phyloP scores from a whole-genome alignment of 768 basidiomycete genomes.

The Atractiella rhizophila region DNA sequence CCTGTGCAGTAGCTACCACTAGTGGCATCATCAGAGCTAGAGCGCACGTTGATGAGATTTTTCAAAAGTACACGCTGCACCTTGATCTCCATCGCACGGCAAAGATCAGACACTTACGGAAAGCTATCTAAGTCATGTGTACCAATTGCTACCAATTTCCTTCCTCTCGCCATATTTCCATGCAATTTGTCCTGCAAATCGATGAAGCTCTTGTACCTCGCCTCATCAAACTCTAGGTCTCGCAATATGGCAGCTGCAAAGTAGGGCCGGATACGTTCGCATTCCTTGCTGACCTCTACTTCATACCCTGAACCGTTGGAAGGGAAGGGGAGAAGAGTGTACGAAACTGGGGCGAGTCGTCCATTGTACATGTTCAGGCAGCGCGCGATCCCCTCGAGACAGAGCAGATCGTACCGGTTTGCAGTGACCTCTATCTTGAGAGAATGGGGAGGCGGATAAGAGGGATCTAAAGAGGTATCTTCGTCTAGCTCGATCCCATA shows the following conservation, averaged over 20 bases:
- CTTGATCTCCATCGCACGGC: constrained; percentile 41
- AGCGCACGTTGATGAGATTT: too few species aligned
- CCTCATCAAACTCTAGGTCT: constrained; percentile 61
- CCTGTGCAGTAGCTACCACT: too few species aligned
- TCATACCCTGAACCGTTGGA: background rate
- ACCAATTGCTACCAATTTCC: constrained; percentile 82
- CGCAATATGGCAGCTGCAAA: constrained; percentile 79
- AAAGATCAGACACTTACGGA: constrained; percentile 61
- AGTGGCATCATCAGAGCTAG: too few species aligned
- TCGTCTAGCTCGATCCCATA: constrained; percentile 95
- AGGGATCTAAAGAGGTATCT: constrained; percentile 27
- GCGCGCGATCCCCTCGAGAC: constrained; percentile 81
- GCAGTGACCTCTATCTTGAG: constrained; percentile 96
- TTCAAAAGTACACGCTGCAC: too few species aligned
- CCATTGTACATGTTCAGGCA: constrained; percentile 55
- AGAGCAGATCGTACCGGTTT: constrained; percentile 97
- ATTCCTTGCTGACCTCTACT: constrained; percentile 26
- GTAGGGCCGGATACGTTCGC: constrained; percentile 56
- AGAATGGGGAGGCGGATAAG: constrained; percentile 35
- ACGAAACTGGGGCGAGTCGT: background rate
- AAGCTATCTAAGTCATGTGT: constrained; percentile 90
- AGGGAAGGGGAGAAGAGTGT: background rate
- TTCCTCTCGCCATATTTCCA: constrained; percentile 69
- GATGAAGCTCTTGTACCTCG: constrained; percentile 86
- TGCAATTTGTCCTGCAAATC: constrained; percentile 98